A percentile compares a stretch with the other conserved stretches of the same genome.
These are phyloP conservation scores for Sphagnum tenellum DNA, from an alignment of 225 moss, liverwort and hornwort genomes.

Conservation along the genomic window DNA sequence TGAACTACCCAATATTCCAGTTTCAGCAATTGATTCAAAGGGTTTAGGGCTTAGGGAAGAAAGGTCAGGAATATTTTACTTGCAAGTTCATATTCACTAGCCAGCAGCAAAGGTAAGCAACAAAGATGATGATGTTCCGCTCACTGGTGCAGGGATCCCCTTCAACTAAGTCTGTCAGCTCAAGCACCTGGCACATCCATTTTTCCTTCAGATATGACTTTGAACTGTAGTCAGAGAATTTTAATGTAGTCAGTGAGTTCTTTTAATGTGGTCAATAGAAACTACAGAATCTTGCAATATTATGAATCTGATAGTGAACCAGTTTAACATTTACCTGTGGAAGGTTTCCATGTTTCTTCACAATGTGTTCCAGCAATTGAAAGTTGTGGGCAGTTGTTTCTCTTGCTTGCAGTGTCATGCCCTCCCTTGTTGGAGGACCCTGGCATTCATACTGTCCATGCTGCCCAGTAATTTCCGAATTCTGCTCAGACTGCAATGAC, in stretches of 20 bases:
- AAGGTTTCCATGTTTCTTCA: slow-evolving; percentile 43
- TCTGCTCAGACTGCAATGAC: neutral
- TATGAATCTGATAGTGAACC: no score
- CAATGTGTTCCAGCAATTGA: slow-evolving; percentile 55
- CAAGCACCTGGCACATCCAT: slow-evolving; percentile 32
- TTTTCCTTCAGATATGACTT: neutral
- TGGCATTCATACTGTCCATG: slow-evolving; percentile 18
- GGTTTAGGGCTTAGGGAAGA: no score
- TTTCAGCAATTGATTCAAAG: no score
- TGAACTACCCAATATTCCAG: no score
- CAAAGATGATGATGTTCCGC: slow-evolving; percentile 67
- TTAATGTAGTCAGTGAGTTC: no score
- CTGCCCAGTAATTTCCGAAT: slow-evolving; percentile 5
- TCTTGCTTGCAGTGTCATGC: slow-evolving; percentile 17
- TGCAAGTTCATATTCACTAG: slow-evolving; percentile 6
- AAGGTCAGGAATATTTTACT: no score
- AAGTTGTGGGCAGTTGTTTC: slow-evolving; percentile 52
- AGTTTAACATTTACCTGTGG: slow-evolving; percentile 33
- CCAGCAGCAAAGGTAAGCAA: slow-evolving; percentile 64
- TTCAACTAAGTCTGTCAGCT: slow-evolving; percentile 48
- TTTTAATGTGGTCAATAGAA: no score
- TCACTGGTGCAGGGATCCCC: slow-evolving; percentile 58
- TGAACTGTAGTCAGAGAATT: neutral
- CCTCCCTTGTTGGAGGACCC: slow-evolving; percentile 14
- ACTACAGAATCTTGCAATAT: no score